phyloP scores from a whole-genome alignment of 129 eudicot genomes.

The Lonicera japonica region DNA sequence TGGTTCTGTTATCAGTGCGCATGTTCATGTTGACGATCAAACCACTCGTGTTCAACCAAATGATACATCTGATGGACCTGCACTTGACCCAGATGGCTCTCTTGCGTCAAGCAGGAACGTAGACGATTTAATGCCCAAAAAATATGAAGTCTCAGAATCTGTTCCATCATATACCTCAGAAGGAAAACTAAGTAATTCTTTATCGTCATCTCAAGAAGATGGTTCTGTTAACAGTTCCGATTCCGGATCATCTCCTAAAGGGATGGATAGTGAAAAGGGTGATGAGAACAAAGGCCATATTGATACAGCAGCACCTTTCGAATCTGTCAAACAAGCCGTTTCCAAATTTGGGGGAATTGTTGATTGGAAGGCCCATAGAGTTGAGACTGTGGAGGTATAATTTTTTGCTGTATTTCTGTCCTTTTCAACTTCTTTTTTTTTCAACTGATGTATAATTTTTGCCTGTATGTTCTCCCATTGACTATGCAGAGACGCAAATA shows the following conservation, averaged over 20 bases:
- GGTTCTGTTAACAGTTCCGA: too few species aligned
- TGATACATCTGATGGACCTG: too few species aligned
- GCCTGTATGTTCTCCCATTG: not conserved
- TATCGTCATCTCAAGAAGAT: conserved; percentile 2
- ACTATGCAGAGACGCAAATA: conserved; percentile 70
- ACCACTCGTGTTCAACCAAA: too few species aligned
- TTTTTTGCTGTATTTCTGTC: not conserved
- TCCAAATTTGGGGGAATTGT: conserved; percentile 92
- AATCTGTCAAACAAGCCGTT: conserved; percentile 87
- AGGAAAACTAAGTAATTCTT: conserved; percentile 23
- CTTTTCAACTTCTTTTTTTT: not conserved
- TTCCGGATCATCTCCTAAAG: conserved; percentile 20
- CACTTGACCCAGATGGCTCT: too few species aligned
- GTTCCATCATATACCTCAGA: conserved; percentile 17
- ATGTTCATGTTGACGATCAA: not conserved
- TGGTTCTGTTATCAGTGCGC: not conserved
- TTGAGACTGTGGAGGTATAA: conserved; percentile 68
- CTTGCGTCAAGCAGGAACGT: not conserved
- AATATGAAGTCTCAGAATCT: conserved; percentile 19
- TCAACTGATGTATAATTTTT: not conserved
- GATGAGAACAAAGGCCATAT: conserved; percentile 36
- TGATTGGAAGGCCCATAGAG: conserved; percentile 92
- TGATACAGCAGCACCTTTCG: conserved; percentile 78
- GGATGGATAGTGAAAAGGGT: conserved; percentile 19
- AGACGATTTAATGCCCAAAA: conserved; percentile 12